phyloP scores from a whole-genome alignment of 176 grass and related monocot genomes.

The Typha latifolia region DNA sequence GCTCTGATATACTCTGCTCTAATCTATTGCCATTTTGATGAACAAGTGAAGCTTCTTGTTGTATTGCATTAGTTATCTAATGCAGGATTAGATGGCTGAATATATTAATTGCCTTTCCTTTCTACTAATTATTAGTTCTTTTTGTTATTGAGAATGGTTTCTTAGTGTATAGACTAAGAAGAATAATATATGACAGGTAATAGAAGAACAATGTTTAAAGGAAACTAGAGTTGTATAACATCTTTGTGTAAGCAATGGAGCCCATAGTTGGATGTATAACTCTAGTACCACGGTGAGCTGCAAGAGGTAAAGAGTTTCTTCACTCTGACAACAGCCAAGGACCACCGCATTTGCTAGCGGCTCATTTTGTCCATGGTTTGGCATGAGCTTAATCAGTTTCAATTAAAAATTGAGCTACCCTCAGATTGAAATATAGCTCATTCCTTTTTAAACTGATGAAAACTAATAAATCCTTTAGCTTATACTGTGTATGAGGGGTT shows the following conservation, averaged over 20 bases:
- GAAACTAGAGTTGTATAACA: no score
- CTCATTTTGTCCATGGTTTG: background rate
- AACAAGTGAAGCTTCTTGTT: background rate
- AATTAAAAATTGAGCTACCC: background rate
- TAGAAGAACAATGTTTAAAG: no score
- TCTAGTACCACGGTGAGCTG: background rate
- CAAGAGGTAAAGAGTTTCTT: slow-evolving; percentile 1
- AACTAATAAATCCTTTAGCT: slow-evolving; percentile 5
- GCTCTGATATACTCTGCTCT: background rate
- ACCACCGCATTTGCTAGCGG: background rate
- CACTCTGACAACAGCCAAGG: background rate
- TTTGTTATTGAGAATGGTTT: background rate
- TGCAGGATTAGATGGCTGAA: background rate
- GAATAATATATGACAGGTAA: no score
- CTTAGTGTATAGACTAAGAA: no score
- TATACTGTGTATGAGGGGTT: background rate
- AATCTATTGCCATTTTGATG: background rate
- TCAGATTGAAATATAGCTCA: background rate
- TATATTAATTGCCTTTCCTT: no score
- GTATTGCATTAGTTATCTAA: background rate
- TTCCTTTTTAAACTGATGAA: slow-evolving; percentile 1
- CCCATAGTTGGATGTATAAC: no score
- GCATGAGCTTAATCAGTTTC: background rate
- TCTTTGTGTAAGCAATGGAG: no score
- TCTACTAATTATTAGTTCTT: background rate